Base-by-base conservation (phyloP, 306 rosid genomes). In the Hippophae gyantsensis region DNA sequence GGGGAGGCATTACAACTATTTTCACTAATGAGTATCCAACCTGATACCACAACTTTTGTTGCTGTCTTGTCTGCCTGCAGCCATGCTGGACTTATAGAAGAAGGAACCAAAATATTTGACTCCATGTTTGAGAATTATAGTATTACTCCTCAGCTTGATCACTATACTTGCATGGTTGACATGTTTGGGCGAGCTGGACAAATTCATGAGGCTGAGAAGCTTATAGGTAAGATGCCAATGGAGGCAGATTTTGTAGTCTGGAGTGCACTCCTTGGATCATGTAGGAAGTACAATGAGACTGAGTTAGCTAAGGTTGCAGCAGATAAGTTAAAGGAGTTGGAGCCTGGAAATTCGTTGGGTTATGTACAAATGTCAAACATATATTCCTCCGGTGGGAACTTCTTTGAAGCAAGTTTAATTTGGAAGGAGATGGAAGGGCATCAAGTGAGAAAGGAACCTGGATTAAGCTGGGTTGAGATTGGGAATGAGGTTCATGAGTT, bases 91-190 rank as follows among this genome's bases (percentile, higher is more conserved):
- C 78, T 81, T 10, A 83, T 90, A 42, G 84, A 79, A 45, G 82
- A 83, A 75, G 97, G 97, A 48, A 70, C 14, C 56, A 57, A 64
- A 40, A 67, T 87, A 23, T 90, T 85, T 61, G 71, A 76, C 56
- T 72, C 73, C 27, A 83, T 90, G 85, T 32, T 51, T 58, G 59
- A 62, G 57, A 65, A 32, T 55, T 78, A 83, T 48, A 73, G 84
- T 45, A 65, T 83, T 63, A 62, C 55, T 58, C 94, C 86, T 57
- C 82, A 79, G 42, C 72, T 78, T 42, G 96, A 90, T 65, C 97
- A 90, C 63, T 90, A 81, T 72, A 83, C 92, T 62, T 87, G 95
- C 80, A 83, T 90, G 96, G 83, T 87, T 74, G 97, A 87, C 77
- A 81, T 83, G 65, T 76, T 79, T 60, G 97, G 97, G 64, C 83